Evolutionary conservation across 805 yeast species (phyloP).

Genomic region (Metschnikowia continentalis): DNA sequence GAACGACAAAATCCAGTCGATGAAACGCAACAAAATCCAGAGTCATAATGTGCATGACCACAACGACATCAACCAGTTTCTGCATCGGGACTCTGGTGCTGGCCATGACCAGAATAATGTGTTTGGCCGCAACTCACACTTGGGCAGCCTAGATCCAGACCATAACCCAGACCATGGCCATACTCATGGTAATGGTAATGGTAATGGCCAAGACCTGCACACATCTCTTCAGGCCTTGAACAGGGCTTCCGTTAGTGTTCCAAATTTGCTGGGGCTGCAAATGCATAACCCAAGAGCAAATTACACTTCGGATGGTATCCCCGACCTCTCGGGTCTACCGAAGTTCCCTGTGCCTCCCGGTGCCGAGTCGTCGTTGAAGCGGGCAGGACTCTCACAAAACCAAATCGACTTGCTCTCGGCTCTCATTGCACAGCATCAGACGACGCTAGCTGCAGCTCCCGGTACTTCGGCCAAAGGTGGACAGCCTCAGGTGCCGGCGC

Average conservation of each 20-base stretch:
- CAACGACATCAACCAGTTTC: background rate
- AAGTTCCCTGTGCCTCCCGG: constrained; percentile 69
- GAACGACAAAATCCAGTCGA: constrained; percentile 12
- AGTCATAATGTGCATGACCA: constrained; percentile 2
- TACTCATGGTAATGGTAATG: no score
- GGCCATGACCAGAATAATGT: background rate
- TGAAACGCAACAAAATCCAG: constrained; percentile 10
- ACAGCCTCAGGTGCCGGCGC: constrained; percentile 1
- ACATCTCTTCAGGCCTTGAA: background rate
- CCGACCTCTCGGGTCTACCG: constrained; percentile 41
- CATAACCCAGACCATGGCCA: background rate
- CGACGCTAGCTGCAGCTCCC: constrained; percentile 11
- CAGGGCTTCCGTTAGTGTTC: background rate
- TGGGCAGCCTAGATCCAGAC: background rate
- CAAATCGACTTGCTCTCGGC: constrained; percentile 75
- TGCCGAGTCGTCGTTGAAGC: constrained; percentile 57
- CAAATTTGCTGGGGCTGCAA: background rate
- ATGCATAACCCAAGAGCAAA: background rate
- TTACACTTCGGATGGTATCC: constrained; percentile 3
- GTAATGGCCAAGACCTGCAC: no score
- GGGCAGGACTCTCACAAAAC: constrained; percentile 62
- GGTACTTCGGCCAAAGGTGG: background rate
- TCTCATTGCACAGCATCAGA: constrained; percentile 65
- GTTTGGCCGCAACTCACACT: background rate
- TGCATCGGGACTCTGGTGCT: background rate